Conservation (phyloP, 2,329 filamentous ascomycete species). For the Scortechinia acanthostroma region DNA sequence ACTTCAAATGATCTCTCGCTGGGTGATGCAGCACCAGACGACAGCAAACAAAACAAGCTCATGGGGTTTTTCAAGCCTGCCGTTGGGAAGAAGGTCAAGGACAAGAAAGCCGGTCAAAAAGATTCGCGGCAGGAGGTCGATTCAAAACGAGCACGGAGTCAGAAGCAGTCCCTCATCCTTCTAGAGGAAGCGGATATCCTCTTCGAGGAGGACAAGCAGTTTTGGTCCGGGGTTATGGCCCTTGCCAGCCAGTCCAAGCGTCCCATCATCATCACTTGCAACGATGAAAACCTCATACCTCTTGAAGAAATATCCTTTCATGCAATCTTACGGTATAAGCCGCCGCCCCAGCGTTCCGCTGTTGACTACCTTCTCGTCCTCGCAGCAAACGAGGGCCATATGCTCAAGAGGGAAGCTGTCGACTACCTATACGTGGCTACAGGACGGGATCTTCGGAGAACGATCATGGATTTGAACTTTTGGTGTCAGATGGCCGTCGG, state of each 20-base stretch:
- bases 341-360: slow-evolving; percentile 60
- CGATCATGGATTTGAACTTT: slow-evolving; percentile 79
- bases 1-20: slow-evolving; percentile 25
- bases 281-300: slow-evolving; percentile 78
- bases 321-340: slow-evolving; percentile 72
- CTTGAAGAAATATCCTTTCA: slow-evolving; percentile 70
- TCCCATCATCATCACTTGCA: slow-evolving; percentile 92
- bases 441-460: slow-evolving; percentile 68
- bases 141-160: slow-evolving; percentile 32
- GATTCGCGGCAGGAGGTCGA: slow-evolving; percentile 19
- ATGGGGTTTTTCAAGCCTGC: slow-evolving; percentile 6
- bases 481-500: slow-evolving; percentile 97
- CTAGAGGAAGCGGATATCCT: slow-evolving; percentile 90
- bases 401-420: slow-evolving; percentile 62
- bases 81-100: slow-evolving; percentile 12
- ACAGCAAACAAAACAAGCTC: slow-evolving; percentile 6
- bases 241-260: slow-evolving; percentile 80
- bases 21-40: slow-evolving; percentile 16
- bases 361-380: slow-evolving; percentile 76
- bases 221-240: slow-evolving; percentile 76
- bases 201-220: slow-evolving; percentile 91
- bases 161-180: slow-evolving; percentile 90
- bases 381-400: slow-evolving; percentile 83
- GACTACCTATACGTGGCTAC: slow-evolving; percentile 65
- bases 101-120: slow-evolving; percentile 4